phyloP scores from a whole-genome alignment of 2,329 filamentous ascomycete genomes.

The Knoxdaviesia capensis region DNA sequence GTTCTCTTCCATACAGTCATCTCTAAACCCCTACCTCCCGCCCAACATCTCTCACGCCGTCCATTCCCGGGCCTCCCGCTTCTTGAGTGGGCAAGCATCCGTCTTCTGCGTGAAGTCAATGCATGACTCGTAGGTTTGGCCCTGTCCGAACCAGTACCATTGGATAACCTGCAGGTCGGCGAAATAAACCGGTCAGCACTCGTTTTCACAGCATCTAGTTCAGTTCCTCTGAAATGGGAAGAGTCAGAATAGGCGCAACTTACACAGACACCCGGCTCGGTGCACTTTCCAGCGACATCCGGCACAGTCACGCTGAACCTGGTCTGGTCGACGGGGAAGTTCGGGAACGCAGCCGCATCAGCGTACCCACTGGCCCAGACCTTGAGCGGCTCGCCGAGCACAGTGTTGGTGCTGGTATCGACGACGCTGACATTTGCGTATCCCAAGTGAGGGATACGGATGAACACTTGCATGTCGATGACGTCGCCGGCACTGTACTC shows the following conservation, averaged over 20 bases:
- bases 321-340: slow-evolving; percentile 26
- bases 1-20: no score
- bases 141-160: slow-evolving; percentile 23
- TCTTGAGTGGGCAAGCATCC: no score
- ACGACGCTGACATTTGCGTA: slow-evolving; percentile 36
- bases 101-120: slow-evolving; percentile 12
- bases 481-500: slow-evolving; percentile 20
- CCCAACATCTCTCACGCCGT: no score
- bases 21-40: no score
- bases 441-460: slow-evolving; percentile 24
- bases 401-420: slow-evolving; percentile 26
- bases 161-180: slow-evolving; percentile 11
- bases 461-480: slow-evolving; percentile 17
- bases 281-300: slow-evolving; percentile 11
- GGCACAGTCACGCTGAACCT: slow-evolving; percentile 20
- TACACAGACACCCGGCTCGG: slow-evolving; percentile 12
- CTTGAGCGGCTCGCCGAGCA: slow-evolving; percentile 27
- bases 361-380: no score
- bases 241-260: no score
- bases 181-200: no score
- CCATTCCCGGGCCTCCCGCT: no score
- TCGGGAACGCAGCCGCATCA: slow-evolving; percentile 23
- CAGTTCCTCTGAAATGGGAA: no score
- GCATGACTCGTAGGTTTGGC: slow-evolving; percentile 19
- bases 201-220: no score